A percentile compares a stretch with the other conserved stretches of the same genome.
Evolutionary conservation across 108 stramenopile genomes (phyloP).

Genomic region (Pseudonitzschia multiseries): DNA sequence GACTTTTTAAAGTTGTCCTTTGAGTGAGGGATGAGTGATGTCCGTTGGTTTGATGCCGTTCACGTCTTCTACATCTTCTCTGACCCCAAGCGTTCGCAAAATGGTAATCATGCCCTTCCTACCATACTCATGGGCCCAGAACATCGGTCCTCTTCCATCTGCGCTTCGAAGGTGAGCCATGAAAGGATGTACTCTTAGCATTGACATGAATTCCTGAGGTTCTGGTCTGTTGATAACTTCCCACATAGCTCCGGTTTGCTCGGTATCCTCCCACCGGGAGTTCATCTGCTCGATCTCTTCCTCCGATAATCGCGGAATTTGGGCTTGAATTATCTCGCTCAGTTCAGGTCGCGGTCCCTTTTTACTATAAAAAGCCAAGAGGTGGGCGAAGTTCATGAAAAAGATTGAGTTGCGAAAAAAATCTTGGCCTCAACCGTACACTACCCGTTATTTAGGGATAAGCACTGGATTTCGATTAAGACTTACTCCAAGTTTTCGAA

Average conservation of each 20-base stretch:
- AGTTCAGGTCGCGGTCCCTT: slow-evolving; percentile 14
- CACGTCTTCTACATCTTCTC: slow-evolving; percentile 59
- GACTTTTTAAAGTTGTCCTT: background rate
- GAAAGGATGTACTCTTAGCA: slow-evolving; percentile 51
- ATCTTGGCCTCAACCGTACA: too few relatives aligned
- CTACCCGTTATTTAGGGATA: too few relatives aligned
- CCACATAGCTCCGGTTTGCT: slow-evolving; percentile 67
- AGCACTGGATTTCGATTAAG: background rate
- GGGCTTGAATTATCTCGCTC: slow-evolving; percentile 4
- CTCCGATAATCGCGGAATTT: slow-evolving; percentile 29
- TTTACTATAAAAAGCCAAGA: background rate
- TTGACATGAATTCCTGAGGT: slow-evolving; percentile 37
- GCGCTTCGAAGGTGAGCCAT: slow-evolving; percentile 61
- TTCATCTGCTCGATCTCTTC: slow-evolving; percentile 66
- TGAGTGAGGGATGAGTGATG: slow-evolving; percentile 18
- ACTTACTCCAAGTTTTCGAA: slow-evolving; percentile 75
- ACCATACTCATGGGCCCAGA: slow-evolving; percentile 87
- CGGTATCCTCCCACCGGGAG: slow-evolving; percentile 68
- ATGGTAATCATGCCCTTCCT: slow-evolving; percentile 56
- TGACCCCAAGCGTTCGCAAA: slow-evolving; percentile 67
- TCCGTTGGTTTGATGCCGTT: slow-evolving; percentile 73
- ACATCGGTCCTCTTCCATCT: slow-evolving; percentile 77
- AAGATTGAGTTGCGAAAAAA: background rate
- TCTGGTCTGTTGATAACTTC: slow-evolving; percentile 52
- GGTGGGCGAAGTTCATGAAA: background rate